Evolutionary conservation across 2,329 filamentous ascomycete species (phyloP), one percentile per base, ranked within the genome.

Genomic region (Trichoderma koningii): DNA sequence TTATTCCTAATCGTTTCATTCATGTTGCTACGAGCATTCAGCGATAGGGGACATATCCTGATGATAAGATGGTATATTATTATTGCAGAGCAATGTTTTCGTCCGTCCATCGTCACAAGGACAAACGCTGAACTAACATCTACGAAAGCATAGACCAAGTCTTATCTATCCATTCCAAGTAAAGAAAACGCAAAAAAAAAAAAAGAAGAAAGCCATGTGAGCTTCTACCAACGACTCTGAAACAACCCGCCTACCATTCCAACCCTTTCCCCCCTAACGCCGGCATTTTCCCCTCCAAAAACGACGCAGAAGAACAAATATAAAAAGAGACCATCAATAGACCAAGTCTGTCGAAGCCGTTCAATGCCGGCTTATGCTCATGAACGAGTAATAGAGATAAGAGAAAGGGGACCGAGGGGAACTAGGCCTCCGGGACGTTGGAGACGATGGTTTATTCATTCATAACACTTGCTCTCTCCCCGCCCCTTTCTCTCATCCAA

Each of bases 331-430:
- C 30, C 28, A 41, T 55, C 50, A 45, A 65, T 61, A 55, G 44
- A 44, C 55, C 48, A 51, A 65, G 56, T 55, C 63, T 67, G 64
- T 65, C 28, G 48, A 63, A 64, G 62, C 68, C 68, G 56, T 65
- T n/a, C 60, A 68, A 69, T 66, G 55, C 68, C 67, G 30, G 50
- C 48, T 44, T 28, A 41, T 52, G 64, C 34, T 44, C 47, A 42
- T 14, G 14, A 51, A 66, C 7, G 19, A 38, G 30, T 38, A n/a
- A 60, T 26, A 53, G 15, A 55, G 21, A 60, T 44, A 68, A 67
- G 64, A 63, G 68, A 64, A 69, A 62, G 66, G 10, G 67, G 53
- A 68, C 67, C 63, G 66, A 70, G 65, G 66, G 26, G 5, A 34
- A 68, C 69, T 30, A 30, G 41, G 28, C 53, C 45, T 38, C 51